These are phyloP conservation scores for Xylariomycetidae sp. DNA, from an alignment of 2,329 filamentous ascomycete genomes.

Conservation along the genomic window DNA sequence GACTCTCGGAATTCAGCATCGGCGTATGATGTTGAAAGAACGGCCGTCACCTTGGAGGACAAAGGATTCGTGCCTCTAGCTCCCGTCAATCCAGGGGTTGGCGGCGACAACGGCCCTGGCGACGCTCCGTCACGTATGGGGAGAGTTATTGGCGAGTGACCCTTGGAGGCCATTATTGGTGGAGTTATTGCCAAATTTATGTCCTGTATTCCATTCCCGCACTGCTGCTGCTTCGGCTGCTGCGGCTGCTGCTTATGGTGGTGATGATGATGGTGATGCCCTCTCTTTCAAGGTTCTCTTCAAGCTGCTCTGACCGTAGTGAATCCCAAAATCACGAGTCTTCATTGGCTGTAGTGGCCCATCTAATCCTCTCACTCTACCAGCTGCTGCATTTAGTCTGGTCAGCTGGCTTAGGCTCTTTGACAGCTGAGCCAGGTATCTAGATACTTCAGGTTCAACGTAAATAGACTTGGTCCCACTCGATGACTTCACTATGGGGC, in stretches of 20 bases:
- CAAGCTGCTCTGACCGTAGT: no score
- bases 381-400: no score
- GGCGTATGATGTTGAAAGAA: slow-evolving; percentile 87
- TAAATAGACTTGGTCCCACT: slow-evolving; percentile 6
- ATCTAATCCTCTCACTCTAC: no score
- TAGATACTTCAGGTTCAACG: slow-evolving; percentile 1
- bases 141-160: slow-evolving; percentile 19
- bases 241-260: no score
- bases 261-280: no score
- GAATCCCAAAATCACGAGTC: no score
- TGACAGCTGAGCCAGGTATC: neutral
- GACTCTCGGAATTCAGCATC: slow-evolving; percentile 89
- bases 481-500: slow-evolving; percentile 21
- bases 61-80: slow-evolving; percentile 57
- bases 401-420: no score
- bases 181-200: no score
- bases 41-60: slow-evolving; percentile 74
- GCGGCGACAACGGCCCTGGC: slow-evolving; percentile 27
- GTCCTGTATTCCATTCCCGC: no score
- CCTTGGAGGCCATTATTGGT: slow-evolving; percentile 29
- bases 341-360: no score
- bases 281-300: no score
- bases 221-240: no score
- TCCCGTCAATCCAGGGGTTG: slow-evolving; percentile 24
- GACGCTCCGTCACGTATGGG: slow-evolving; percentile 21